Evolutionary conservation across 176 grass and related monocot species (phyloP), one percentile per base, ranked within the genome.

Genomic region (Miscanthus lutarioriparius): DNA sequence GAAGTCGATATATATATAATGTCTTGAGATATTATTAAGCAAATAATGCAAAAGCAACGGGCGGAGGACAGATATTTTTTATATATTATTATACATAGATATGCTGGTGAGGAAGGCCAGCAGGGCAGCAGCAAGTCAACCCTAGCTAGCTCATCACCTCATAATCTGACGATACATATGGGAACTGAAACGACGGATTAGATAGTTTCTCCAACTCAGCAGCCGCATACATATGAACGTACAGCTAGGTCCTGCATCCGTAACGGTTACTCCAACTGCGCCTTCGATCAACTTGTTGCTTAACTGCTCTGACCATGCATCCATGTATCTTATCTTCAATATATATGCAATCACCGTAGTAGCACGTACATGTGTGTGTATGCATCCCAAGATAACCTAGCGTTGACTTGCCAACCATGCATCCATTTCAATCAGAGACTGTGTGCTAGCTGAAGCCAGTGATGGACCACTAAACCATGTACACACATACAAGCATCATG

Each of bases 41-140:
- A 6, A 51, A 74, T 45, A 51, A 74, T 45, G 49, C 37, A 71
- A 54, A 54, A 2, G 38, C 28, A 54, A 36, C 13, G 19, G 10
- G 0, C 27, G 32, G 13, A n/a, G n/a, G n/a, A n/a, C n/a, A n/a
- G n/a, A n/a, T n/a, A n/a, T n/a, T n/a, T n/a, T n/a, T n/a, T n/a
- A n/a, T n/a, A n/a, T n/a, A n/a, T n/a, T n/a, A n/a, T n/a, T n/a
- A n/a, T n/a, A n/a, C n/a, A n/a, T n/a, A n/a, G n/a, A n/a, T n/a
- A n/a, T n/a, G n/a, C n/a, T n/a, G n/a, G n/a, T n/a, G n/a, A n/a
- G n/a, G n/a, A 39, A 36, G 65, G 19, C 2, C 67, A 69, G 65
- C 47, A 47, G 33, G 33, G 33, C 66, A 69, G 35, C 7, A 27
- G 58, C 15, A 80, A 80, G 77, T 80, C 77, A 80, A 81, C 47